phyloP scores from a whole-genome alignment of 1,139 yeast species.

The Kurtzmaniella quercitrusa region DNA sequence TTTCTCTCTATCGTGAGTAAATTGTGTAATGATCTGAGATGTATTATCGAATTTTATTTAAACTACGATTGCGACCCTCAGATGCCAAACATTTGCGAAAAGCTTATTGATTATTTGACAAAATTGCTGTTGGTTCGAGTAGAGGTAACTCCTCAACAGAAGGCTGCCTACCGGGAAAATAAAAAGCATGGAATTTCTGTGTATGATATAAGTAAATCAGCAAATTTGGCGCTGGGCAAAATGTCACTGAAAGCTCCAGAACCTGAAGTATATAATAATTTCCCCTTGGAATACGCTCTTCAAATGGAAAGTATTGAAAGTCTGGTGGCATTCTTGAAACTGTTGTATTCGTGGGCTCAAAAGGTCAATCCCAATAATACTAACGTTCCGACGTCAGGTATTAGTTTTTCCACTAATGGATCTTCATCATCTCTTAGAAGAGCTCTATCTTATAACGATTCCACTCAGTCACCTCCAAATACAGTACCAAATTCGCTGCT shows the following conservation, averaged over 20 bases:
- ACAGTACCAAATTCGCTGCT: conserved; percentile 25
- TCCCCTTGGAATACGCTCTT: conserved; percentile 78
- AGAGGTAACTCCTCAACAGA: conserved; percentile 68
- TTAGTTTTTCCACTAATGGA: background rate
- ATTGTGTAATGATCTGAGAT: conserved; percentile 82
- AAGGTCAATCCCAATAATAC: conserved; percentile 42
- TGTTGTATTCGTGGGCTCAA: conserved; percentile 86
- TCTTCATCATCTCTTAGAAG: background rate
- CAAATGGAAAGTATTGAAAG: conserved; percentile 79
- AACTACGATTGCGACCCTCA: conserved; percentile 91
- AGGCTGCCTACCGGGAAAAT: conserved; percentile 60
- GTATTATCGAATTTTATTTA: conserved; percentile 85
- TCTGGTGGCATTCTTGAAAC: conserved; percentile 76
- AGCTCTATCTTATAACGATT: background rate
- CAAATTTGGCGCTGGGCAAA: conserved; percentile 70
- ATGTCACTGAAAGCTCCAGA: conserved; percentile 59
- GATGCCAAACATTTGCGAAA: conserved; percentile 83
- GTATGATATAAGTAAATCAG: conserved; percentile 68
- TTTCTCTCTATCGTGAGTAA: conserved; percentile 74
- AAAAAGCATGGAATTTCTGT: conserved; percentile 61
- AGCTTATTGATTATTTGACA: conserved; percentile 72
- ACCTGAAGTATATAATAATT: conserved; percentile 49
- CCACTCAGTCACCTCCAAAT: conserved; percentile 1
- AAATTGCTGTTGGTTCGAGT: conserved; percentile 67
- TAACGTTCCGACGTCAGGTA: background rate